These are phyloP conservation scores for Ustilago vetiveriae DNA, from an alignment of 1,284 basidiomycete genomes.

Conservation along the genomic window DNA sequence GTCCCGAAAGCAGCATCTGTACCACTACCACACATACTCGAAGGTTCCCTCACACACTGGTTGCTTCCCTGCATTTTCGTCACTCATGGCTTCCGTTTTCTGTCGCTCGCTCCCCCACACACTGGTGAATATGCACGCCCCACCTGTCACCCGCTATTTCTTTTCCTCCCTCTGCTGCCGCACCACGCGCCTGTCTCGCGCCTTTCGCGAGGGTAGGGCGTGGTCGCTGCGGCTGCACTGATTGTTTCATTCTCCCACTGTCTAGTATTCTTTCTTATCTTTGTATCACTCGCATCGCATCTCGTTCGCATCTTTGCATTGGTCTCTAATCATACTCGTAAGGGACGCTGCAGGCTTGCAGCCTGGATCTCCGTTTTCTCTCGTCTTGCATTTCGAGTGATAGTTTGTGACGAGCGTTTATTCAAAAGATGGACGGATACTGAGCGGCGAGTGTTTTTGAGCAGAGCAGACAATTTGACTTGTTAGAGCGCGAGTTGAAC, in stretches of 20 bases:
- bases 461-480: neutral
- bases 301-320: slow-evolving; percentile 17
- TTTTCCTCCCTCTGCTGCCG: too few species aligned
- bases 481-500: slow-evolving; percentile 1
- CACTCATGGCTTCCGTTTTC: neutral
- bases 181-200: too few species aligned
- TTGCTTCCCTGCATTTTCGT: slow-evolving; percentile 14
- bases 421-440: neutral
- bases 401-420: too few species aligned
- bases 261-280: slow-evolving; percentile 1
- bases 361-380: slow-evolving; percentile 8
- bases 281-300: slow-evolving; percentile 29
- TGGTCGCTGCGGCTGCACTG: too few species aligned
- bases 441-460: neutral
- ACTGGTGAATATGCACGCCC: slow-evolving; percentile 21
- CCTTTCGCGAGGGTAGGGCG: too few species aligned
- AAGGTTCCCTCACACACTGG: slow-evolving; percentile 8
- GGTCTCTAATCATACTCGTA: slow-evolving; percentile 42
- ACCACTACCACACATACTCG: slow-evolving; percentile 33
- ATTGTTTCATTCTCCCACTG: too few species aligned
- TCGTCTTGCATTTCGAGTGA: too few species aligned
- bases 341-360: slow-evolving; percentile 40
- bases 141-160: slow-evolving; percentile 4
- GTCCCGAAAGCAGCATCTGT: slow-evolving; percentile 29
- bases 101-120: neutral